Evolutionary conservation across 2,329 filamentous ascomycete species (phyloP).

Genomic region (Penicillium hordei): DNA sequence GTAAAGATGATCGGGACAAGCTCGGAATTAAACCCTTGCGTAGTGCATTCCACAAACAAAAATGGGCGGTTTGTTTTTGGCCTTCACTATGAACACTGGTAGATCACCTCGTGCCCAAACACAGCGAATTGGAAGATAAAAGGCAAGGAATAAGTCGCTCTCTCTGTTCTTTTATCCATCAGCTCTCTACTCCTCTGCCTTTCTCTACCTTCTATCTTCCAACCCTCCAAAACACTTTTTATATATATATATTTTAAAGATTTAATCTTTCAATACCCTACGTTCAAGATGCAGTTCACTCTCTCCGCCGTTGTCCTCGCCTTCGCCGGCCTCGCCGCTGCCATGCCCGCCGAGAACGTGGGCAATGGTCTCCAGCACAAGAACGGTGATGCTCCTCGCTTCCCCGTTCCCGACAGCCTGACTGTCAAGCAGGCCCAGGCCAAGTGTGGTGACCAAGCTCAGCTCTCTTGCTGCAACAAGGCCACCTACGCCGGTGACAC

Average conservation of each 20-base stretch:
- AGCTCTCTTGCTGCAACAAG: conserved; percentile 44
- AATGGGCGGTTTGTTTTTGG: conserved; percentile 18
- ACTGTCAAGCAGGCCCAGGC: conserved; percentile 38
- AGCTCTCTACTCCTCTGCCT: conserved; percentile 4
- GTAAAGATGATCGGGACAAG: not conserved
- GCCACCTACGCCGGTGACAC: conserved; percentile 35
- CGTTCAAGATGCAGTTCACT: conserved; percentile 41
- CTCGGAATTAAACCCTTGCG: conserved; percentile 18
- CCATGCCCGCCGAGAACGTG: conserved; percentile 22
- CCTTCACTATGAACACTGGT: conserved; percentile 1
- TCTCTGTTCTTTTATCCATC: conserved; percentile 4
- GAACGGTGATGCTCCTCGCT: not conserved
- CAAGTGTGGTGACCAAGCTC: conserved; percentile 40
- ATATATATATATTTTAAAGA: conserved; percentile 9
- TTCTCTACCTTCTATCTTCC: conserved; percentile 9
- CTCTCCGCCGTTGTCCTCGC: conserved; percentile 32
- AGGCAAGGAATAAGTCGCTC: conserved; percentile 12
- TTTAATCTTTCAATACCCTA: conserved; percentile 23
- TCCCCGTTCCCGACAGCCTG: conserved; percentile 26
- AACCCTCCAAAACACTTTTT: conserved; percentile 8
- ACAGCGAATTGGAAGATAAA: conserved; percentile 20
- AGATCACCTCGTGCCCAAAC: conserved; percentile 6
- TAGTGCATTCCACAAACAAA: conserved; percentile 19
- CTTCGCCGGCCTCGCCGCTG: conserved; percentile 33
- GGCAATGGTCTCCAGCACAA: conserved; percentile 12